Conservation (phyloP, 1,284 basidiomycete genomes). For the Prillingera fragicola region DNA sequence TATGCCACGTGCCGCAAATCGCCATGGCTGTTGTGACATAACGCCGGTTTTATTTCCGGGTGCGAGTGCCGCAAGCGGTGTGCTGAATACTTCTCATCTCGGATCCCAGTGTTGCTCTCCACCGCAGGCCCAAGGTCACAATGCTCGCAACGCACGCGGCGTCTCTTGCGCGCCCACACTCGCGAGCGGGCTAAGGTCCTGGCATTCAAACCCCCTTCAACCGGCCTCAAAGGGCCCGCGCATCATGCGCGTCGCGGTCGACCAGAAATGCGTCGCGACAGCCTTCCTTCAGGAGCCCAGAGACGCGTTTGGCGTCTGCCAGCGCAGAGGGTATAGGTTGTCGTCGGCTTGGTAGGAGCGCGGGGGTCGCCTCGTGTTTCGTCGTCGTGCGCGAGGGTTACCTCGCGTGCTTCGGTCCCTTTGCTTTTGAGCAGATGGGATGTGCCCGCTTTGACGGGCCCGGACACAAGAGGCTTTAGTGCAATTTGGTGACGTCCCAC, state of each 20-base stretch:
- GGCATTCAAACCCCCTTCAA: constrained; percentile 47
- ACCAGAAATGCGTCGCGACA: constrained; percentile 47
- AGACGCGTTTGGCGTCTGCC: constrained; percentile 22
- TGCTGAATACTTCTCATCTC: neutral
- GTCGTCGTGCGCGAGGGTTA: neutral
- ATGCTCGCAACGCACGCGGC: constrained; percentile 42
- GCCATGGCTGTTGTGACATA: neutral
- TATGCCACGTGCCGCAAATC: neutral
- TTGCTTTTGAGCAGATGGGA: too few relatives aligned
- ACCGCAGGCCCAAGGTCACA: constrained; percentile 48
- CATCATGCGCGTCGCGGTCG: constrained; percentile 39
- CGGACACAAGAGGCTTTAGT: constrained; percentile 45
- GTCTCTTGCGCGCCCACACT: constrained; percentile 21
- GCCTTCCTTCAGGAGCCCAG: constrained; percentile 18
- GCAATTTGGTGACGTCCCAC: constrained; percentile 50
- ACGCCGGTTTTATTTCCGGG: neutral
- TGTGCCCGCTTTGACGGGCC: too few relatives aligned
- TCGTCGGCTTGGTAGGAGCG: constrained; percentile 41
- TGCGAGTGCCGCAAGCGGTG: neutral
- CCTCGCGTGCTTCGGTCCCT: too few relatives aligned
- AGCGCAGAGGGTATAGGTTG: neutral
- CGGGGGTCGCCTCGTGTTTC: constrained; percentile 27
- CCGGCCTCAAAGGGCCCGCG: constrained; percentile 43
- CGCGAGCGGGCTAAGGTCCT: constrained; percentile 51
- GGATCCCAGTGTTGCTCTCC: neutral